Base-by-base conservation (phyloP, 2,329 filamentous ascomycete species). In the Alternaria angustiovoidea region DNA sequence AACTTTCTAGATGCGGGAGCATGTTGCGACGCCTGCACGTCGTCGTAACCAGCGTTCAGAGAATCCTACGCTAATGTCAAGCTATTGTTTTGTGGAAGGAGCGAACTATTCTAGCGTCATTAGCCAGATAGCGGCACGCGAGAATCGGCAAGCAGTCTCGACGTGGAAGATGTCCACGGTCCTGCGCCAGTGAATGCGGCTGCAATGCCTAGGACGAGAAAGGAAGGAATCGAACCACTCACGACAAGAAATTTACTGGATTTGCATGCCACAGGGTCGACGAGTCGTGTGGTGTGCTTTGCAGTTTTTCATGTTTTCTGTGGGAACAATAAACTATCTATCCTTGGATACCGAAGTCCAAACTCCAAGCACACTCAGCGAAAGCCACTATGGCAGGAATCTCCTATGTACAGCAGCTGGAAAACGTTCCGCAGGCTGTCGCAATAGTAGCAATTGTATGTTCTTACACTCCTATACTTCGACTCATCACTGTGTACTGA, bases 1-100 rank as follows among this genome's bases (percentile, higher is more conserved):
- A 16, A 51, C 26, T 24, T 46, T 38, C 54, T n/a, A 14, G 28
- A 61, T 51, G 6, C 7, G 59, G 59, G 43, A 42, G 24, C 32
- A 61, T 61, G 49, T 18, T 58, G 59, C 59, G 59, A 61, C 30
- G 51, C 30, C 22, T 43, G 38, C 58, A 28, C 46, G 32, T 56
- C 30, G 39, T 57, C n/a, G 32, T 22, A 30, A 47, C 43, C 46
- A 51, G 53, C 57, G 16, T 57, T 47, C 47, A 34, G 38, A 2
- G 0, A 20, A 39, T 39, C 38, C 18, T 39, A 39, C 38, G 38
- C 38, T 39, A 39, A 2, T 20, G 38, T 20, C 38, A 12, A 9
- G 38, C n/a, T 39, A 18, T n/a, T 0, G n/a, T 6, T 39, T 39
- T 39, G 38, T 20, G n/a, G 38, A 18, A 39, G 38, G 38, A 20